These are phyloP conservation scores for Raddia guianensis DNA, from an alignment of 176 grass and related monocot species.

Conservation along the genomic window DNA sequence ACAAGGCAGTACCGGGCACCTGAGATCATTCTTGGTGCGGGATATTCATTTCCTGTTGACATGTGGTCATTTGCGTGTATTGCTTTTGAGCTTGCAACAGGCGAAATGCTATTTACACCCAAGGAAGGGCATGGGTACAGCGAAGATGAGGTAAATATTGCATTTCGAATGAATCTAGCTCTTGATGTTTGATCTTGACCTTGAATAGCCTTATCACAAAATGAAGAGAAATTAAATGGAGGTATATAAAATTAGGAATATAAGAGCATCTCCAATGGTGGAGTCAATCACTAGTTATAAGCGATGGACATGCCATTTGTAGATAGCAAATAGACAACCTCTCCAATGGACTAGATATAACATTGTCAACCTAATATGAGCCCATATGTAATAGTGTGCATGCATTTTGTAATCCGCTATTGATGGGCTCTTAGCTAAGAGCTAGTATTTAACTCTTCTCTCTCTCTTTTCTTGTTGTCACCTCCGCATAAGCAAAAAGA, in stretches of 20 bases:
- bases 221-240: not conserved
- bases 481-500: no score
- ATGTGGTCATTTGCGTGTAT: slow-evolving; percentile 97
- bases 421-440: no score
- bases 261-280: not conserved
- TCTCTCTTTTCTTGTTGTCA: no score
- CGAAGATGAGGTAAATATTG: slow-evolving; percentile 91
- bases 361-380: no score
- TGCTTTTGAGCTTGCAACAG: slow-evolving; percentile 90
- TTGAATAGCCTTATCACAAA: slow-evolving; percentile 18
- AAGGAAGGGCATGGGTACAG: slow-evolving; percentile 86
- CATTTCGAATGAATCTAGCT: not conserved
- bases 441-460: no score
- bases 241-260: not conserved
- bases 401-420: no score
- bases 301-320: no score
- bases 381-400: no score
- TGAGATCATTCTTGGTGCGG: slow-evolving; percentile 77
- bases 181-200: slow-evolving; percentile 33
- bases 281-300: no score
- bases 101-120: slow-evolving; percentile 96
- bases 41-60: slow-evolving; percentile 81
- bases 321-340: no score
- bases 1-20: slow-evolving; percentile 94
- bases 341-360: no score